Evolutionary conservation across 495 filamentous ascomycete species (phyloP), one percentile per base, ranked within the genome.

Genomic region (Evansstolkia leycettana): DNA sequence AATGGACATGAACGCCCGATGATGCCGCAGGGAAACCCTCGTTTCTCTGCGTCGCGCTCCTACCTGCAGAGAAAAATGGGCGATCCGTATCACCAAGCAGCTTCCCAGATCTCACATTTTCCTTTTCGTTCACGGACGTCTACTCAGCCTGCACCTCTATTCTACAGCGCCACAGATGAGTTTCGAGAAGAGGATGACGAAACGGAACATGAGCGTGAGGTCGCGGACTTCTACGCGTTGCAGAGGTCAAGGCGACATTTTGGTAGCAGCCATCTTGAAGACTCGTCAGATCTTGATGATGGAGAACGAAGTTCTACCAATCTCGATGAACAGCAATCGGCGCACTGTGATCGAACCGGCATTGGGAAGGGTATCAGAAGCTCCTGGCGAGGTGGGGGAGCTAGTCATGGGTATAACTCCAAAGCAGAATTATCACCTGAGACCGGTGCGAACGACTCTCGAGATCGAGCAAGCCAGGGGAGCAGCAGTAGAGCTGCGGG

Each of bases 101-200:
- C 67, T 17, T 86, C 84, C 1, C 74, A 84, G 24, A 64, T 82
- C 27, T 79, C 80, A 1, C 75, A 80, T 35, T 78, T 88, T 39
- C 74, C 78, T 6, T 92, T 93, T 55, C 75, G 75, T 7, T 85
- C 84, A 11, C 69, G 85, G 30, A 72, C 71, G n/a, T 61, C 75
- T 12, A 59, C 65, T 17, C 76, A 82, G 32, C 78, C 78, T 42
- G 86, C 85, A 25, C 90, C 92, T 36, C 66, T 98, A n/a, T 96
- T 98, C 48, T 85, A 88, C 57, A 89, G 84, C 48, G 70, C 75
- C 16, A 78, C 78, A 0, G 82, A 86, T 54, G 80, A 85, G 43
- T 85, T 84, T 42, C 72, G 75, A 43, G 84, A 89, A 58, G 84
- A 93, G 48, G 84, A 94, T 51, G 86, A 95, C 35, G 86, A 87